These are phyloP conservation scores for Cajanus cajan DNA, from an alignment of 306 rosid species.

Conservation along the genomic window DNA sequence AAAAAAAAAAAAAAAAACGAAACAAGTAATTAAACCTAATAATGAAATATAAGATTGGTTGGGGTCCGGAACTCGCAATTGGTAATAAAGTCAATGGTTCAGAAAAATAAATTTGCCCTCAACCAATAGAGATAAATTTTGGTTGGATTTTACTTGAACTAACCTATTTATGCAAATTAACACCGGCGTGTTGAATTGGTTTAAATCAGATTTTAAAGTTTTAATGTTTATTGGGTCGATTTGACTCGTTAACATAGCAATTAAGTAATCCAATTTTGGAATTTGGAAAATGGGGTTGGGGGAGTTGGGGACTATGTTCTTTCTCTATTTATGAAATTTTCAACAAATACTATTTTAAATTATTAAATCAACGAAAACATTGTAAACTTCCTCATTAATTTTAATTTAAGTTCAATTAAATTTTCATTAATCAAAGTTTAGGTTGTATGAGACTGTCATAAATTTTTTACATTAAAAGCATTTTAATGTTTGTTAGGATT, in stretches of 20 bases:
- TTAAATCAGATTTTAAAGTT: neutral
- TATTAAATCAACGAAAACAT: neutral
- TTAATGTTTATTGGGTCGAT: neutral
- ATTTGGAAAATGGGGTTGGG: neutral
- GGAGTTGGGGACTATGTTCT: neutral
- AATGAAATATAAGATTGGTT: too few species aligned
- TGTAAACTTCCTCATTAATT: neutral
- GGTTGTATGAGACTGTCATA: too few species aligned
- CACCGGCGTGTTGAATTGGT: neutral
- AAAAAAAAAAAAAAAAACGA: too few species aligned
- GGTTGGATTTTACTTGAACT: neutral
- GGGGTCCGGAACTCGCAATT: too few species aligned
- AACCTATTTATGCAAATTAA: neutral
- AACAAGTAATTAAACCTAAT: too few species aligned
- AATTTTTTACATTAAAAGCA: too few species aligned
- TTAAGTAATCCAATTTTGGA: neutral
- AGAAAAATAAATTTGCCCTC: neutral
- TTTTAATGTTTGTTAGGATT: too few species aligned
- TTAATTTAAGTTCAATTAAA: neutral
- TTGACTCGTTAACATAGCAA: too few species aligned
- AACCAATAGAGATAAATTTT: neutral
- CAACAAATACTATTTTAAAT: neutral
- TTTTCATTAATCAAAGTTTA: neutral
- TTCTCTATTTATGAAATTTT: neutral
- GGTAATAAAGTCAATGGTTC: too few species aligned